A percentile compares a stretch with the other conserved stretches of the same genome.
These are phyloP conservation scores for Candida tunisiensis DNA, from an alignment of 1,139 yeast genomes.

Conservation along the genomic window DNA sequence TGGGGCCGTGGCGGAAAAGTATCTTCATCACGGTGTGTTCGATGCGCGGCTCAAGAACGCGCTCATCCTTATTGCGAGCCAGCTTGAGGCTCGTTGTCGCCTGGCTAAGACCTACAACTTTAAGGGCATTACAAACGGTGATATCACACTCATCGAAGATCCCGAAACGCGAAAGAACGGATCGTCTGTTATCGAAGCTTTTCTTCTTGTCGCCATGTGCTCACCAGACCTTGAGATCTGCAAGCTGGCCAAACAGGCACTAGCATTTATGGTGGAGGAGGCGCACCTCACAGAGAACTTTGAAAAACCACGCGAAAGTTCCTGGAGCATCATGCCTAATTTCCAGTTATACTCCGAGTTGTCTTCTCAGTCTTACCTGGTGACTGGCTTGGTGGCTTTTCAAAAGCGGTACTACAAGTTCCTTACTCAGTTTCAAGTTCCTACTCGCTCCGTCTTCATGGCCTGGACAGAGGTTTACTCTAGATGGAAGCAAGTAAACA, in stretches of 20 bases:
- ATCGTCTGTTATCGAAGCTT: too few relatives aligned
- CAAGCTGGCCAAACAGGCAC: conserved; percentile 31
- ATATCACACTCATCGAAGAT: too few relatives aligned
- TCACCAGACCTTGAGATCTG: conserved; percentile 44
- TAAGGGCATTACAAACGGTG: too few relatives aligned
- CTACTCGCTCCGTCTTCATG: conserved; percentile 42
- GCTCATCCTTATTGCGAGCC: too few relatives aligned
- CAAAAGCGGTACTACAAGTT: conserved; percentile 50
- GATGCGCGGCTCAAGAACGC: too few relatives aligned
- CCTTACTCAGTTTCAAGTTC: conserved; percentile 33
- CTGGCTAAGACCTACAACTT: too few relatives aligned
- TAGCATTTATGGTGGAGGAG: conserved; percentile 31
- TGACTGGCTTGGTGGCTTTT: conserved; percentile 62
- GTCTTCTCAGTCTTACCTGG: conserved; percentile 39
- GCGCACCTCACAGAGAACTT: conserved; percentile 11
- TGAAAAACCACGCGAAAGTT: conserved; percentile 8
- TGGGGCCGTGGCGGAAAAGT: too few relatives aligned
- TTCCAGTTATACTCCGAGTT: conserved; percentile 27
- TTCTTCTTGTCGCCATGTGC: conserved; percentile 26
- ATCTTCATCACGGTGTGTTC: too few relatives aligned
- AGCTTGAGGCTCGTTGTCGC: too few relatives aligned
- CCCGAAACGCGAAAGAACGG: too few relatives aligned
- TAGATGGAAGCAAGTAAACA: conserved; percentile 20
- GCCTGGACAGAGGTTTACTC: conserved; percentile 40
- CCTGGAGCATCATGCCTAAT: conserved; percentile 17